phyloP scores from a whole-genome alignment of 2,329 filamentous ascomycete genomes.

The Anthostomella pinea region DNA sequence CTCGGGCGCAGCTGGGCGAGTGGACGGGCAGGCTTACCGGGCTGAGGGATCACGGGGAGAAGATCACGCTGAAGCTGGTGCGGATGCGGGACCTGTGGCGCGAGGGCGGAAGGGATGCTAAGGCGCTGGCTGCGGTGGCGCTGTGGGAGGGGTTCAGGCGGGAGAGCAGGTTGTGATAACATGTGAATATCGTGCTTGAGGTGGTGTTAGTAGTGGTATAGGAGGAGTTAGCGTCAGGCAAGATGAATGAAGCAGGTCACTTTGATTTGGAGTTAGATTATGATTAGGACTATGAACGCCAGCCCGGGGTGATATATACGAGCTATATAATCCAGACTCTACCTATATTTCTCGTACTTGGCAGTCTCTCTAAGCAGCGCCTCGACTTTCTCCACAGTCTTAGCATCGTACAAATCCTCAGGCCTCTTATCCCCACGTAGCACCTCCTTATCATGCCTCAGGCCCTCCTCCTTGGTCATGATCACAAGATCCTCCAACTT shows the following conservation, averaged over 20 bases:
- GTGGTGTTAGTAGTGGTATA: neutral
- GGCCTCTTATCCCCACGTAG: constrained; percentile 64
- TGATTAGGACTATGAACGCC: too few species aligned
- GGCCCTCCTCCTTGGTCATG: constrained; percentile 34
- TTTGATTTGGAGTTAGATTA: too few species aligned
- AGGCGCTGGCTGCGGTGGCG: constrained; percentile 57
- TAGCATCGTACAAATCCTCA: constrained; percentile 71
- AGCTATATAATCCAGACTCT: too few species aligned
- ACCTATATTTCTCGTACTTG: constrained; percentile 52
- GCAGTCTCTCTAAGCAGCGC: constrained; percentile 65
- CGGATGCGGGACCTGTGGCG: constrained; percentile 55
- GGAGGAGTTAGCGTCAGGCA: neutral
- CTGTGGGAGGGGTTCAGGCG: constrained; percentile 55
- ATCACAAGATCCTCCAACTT: constrained; percentile 31
- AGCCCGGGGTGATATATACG: too few species aligned
- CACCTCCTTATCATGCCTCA: constrained; percentile 75
- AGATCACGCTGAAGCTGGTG: constrained; percentile 59
- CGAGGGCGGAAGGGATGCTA: constrained; percentile 56
- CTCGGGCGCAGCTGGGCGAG: constrained; percentile 46
- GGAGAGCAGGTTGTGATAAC: constrained; percentile 38
- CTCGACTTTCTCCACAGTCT: constrained; percentile 66
- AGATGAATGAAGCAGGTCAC: too few species aligned
- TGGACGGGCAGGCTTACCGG: constrained; percentile 59
- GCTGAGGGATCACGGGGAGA: constrained; percentile 56
- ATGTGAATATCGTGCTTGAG: too few species aligned